Evolutionary conservation across 305 asterid species (phyloP), one percentile per base, ranked within the genome.

Genomic region (Ilex paraguariensis): DNA sequence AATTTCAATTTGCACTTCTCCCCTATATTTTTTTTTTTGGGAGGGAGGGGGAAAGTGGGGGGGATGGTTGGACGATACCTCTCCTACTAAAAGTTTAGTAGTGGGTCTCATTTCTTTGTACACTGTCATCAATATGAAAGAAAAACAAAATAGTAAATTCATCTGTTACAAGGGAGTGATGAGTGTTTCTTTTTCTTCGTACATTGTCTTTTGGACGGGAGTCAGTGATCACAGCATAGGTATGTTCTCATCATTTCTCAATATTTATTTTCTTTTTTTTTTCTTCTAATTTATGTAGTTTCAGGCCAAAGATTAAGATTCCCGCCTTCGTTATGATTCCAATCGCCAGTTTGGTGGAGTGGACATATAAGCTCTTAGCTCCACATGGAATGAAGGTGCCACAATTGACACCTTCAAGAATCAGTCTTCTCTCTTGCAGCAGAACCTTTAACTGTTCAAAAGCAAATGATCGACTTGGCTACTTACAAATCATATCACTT

Each of bases 341-440:
- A 67, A 83, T 90, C 72, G 96, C 97, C 58, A 76, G 70, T 72
- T 31, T 90, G 82, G 95, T 87, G 82, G 97, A 90, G 95, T 67
- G 73, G 55, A 70, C 70, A 30, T 93, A 93, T 73, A 90, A 80
- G 71, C 50, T 86, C 48, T 75, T 87, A 55, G 97, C 77, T 16
- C 92, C 95, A 40, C 90, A 79, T 71, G 99, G 99, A 63, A 93
- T 93, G 99, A 86, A 80, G 80, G 99, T 90, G 66, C 96, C 97
- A 0, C 97, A 93, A 83, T 80, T 93, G 71, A 93, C 91, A 62
- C 97, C 99, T 62, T 90, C 99, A 65, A 80, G 99, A 84, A 77
- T 93, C 73, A 84, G 99, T 67, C 92, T 93, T 71, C 74, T 93
- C 55, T 85, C 99, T 64, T 60, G 81, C 75, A 84, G 81, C 86